A percentile compares a stretch with the other conserved stretches of the same genome.
phyloP scores from a whole-genome alignment of 1,139 yeast species.

The Wickerhamomyces sp. region DNA sequence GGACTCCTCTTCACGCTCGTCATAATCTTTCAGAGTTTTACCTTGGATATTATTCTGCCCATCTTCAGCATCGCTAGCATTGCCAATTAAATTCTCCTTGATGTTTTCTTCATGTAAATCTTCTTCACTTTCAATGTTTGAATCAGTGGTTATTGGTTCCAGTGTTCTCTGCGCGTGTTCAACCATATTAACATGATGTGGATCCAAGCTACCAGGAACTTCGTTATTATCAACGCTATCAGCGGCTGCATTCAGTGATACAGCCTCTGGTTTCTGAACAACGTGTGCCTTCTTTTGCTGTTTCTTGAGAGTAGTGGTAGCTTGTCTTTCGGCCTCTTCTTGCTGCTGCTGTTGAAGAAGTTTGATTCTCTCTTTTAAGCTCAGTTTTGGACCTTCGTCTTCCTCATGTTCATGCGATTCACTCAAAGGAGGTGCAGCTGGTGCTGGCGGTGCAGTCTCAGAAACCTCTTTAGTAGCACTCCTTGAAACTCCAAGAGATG shows the following conservation, averaged over 20 bases:
- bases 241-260: conserved; percentile 1
- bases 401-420: conserved; percentile 39
- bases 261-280: not conserved
- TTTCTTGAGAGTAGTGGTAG: conserved; percentile 54
- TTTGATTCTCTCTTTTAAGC: conserved; percentile 83
- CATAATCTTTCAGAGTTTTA: too few relatives aligned
- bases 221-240: not conserved
- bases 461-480: conserved; percentile 6
- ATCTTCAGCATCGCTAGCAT: too few relatives aligned
- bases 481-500: conserved; percentile 14
- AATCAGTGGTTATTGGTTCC: not conserved
- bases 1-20: too few relatives aligned
- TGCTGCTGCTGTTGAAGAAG: conserved; percentile 76
- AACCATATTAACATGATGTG: too few relatives aligned
- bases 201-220: too few relatives aligned
- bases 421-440: conserved; percentile 8
- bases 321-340: conserved; percentile 75
- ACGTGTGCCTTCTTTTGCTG: conserved; percentile 46
- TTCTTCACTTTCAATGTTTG: too few relatives aligned
- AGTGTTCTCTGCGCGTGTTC: too few relatives aligned
- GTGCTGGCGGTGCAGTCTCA: conserved; percentile 18
- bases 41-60: too few relatives aligned
- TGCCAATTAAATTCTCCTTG: too few relatives aligned
- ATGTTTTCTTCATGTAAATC: too few relatives aligned
- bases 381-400: conserved; percentile 63